These are phyloP conservation scores for Aspergillus hancockii DNA, from an alignment of 495 filamentous ascomycete species.

Conservation along the genomic window DNA sequence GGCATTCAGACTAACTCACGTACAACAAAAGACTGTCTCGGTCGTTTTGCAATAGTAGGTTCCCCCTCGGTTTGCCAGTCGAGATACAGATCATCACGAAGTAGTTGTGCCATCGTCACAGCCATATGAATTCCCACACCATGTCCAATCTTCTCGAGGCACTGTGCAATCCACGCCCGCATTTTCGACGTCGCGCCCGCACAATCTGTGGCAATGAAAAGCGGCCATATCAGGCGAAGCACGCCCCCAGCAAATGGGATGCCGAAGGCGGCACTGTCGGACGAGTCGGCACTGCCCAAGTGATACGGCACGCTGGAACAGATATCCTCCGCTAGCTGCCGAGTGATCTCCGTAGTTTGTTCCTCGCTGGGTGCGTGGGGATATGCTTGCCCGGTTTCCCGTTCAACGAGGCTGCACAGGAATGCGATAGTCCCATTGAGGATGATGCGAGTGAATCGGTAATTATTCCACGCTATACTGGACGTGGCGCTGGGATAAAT, in stretches of 20 bases:
- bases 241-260: conserved; percentile 1
- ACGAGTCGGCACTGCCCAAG: not conserved
- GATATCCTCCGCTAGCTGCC: conserved; percentile 5
- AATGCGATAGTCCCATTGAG: conserved; percentile 1
- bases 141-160: conserved; percentile 1
- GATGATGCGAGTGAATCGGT: conserved; percentile 6
- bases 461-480: conserved; percentile 2
- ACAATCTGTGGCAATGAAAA: conserved; percentile 7
- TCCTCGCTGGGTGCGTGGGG: not conserved
- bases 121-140: conserved; percentile 1
- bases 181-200: not conserved
- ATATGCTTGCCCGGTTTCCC: not conserved
- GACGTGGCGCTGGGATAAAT: not conserved
- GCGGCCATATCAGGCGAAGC: conserved; percentile 7
- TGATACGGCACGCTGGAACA: conserved; percentile 8
- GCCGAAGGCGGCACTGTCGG: not conserved
- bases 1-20: not conserved
- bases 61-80: not conserved
- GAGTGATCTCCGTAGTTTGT: not conserved
- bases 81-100: not conserved
- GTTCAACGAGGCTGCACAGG: not conserved
- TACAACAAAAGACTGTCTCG: not conserved
- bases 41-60: not conserved
- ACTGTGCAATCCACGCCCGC: not conserved
- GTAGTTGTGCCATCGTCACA: not conserved